Evolutionary conservation across 2,329 filamentous ascomycete genomes (phyloP), one percentile per base, ranked within the genome.

Genomic region (Diaporthe australafricana): DNA sequence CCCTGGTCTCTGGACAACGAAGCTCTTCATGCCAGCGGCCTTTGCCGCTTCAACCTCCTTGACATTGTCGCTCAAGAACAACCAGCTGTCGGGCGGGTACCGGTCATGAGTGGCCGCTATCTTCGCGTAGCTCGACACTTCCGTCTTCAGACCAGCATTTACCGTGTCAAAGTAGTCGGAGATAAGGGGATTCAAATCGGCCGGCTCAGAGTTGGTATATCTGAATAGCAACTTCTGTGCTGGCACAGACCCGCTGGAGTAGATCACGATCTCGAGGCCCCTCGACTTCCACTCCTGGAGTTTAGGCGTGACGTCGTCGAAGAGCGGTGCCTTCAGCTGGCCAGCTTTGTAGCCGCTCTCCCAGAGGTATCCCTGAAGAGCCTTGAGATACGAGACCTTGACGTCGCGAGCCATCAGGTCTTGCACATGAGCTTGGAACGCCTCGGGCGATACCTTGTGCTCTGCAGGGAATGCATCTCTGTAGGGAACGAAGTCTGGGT

Each of bases 11-110:
- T 87, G 83, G 70, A 93, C 89, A 4, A 92, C 85, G 68, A 88
- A 82, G 77, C 88, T 88, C 77, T 86, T 84, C 88, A 93, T 90
- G n/a, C 90, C 91, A 14, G 90, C 88, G 70, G 81, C 82, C 73
- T 85, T 85, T 52, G 91, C 91, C 60, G 91, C 90, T 66, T 87
- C 85, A 45, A 93, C 90, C 81, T 93, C 91, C 78, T 88, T 89
- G 56, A 93, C 86, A 78, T 95, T 95, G 82, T 96, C 94, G 77
- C 93, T 96, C 73, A 96, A 83, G 80, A 96, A 96, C n/a, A 94
- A 84, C 84, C 93, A 93, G 70, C 88, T 84, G 14, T 80, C 81
- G 22, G 86, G 80, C 63, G 83, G 76, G 70, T 86, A 83, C 42
- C 85, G 82, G 20, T 88, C 80, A 55, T 85, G 79, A 68, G 84